A percentile compares a stretch with the other conserved stretches of the same genome.
These are phyloP conservation scores for Ploettnerulaceae sp. DNA, from an alignment of 2,329 filamentous ascomycete genomes.

Conservation along the genomic window DNA sequence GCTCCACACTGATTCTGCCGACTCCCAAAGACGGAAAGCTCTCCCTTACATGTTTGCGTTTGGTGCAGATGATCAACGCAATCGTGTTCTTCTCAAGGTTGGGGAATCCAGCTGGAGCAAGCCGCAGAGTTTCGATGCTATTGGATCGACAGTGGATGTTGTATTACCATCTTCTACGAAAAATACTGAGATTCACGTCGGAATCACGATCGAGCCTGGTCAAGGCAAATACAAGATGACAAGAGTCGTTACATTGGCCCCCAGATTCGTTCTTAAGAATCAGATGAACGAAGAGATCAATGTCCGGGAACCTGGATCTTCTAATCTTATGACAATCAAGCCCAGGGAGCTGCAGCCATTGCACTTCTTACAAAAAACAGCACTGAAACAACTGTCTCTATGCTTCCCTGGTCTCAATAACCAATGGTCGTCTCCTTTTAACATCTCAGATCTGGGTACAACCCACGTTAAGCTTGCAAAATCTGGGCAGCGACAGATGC, in stretches of 20 bases:
- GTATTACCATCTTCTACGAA: constrained; percentile 67
- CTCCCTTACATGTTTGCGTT: constrained; percentile 96
- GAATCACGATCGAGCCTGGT: constrained; percentile 82
- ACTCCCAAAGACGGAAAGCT: constrained; percentile 61
- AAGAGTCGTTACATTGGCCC: constrained; percentile 89
- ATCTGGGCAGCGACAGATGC: constrained; percentile 79
- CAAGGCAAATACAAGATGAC: constrained; percentile 98
- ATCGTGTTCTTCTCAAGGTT: constrained; percentile 81
- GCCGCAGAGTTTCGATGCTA: constrained; percentile 94
- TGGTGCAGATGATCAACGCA: constrained; percentile 80
- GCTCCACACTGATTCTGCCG: constrained; percentile 46
- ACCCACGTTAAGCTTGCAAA: constrained; percentile 92
- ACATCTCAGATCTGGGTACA: constrained; percentile 90
- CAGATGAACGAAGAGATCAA: constrained; percentile 84
- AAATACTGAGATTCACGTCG: constrained; percentile 80
- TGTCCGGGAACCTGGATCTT: constrained; percentile 87
- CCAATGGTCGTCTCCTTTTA: constrained; percentile 96
- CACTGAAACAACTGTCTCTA: constrained; percentile 82
- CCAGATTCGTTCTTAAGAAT: constrained; percentile 91
- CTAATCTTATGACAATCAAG: constrained; percentile 73
- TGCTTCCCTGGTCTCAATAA: constrained; percentile 94
- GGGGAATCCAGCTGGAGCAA: constrained; percentile 94
- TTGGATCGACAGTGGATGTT: constrained; percentile 87
- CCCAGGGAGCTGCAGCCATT: constrained; percentile 77
- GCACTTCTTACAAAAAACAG: constrained; percentile 80